Percentiles rank a stretch among this genome's conserved stretches.
phyloP scores from a whole-genome alignment of 1,284 basidiomycete species.

The Lentinula novae-zelandiae region DNA sequence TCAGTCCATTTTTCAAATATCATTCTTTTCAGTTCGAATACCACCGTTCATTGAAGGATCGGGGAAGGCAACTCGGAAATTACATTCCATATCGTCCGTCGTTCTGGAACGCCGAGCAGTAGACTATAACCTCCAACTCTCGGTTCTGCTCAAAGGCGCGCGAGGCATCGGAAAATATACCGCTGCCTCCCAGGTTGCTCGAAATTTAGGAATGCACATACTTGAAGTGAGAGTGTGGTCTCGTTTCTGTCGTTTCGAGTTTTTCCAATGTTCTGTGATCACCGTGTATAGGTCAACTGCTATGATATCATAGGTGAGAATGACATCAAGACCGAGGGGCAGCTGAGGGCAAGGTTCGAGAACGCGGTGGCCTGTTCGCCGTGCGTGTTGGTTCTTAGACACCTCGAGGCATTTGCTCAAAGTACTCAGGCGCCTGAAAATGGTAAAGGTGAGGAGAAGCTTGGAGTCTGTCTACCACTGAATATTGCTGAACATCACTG shows the following conservation, averaged over 20 bases:
- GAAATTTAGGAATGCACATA: conserved; percentile 70
- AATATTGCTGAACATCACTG: background rate
- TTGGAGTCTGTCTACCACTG: background rate
- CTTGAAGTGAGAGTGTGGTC: conserved; percentile 56
- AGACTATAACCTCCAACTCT: conserved; percentile 58
- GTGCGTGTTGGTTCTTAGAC: conserved; percentile 79
- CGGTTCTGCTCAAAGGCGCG: conserved; percentile 72
- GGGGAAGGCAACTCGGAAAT: conserved; percentile 36
- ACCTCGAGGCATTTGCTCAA: conserved; percentile 81
- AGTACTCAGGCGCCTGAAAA: conserved; percentile 65
- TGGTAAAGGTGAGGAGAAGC: conserved; percentile 55
- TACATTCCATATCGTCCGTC: conserved; percentile 53
- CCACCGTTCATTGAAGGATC: conserved; percentile 23
- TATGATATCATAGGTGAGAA: conserved; percentile 84
- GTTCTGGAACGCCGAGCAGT: conserved; percentile 50
- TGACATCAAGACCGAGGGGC: conserved; percentile 76
- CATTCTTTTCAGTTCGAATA: background rate
- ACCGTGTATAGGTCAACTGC: conserved; percentile 71
- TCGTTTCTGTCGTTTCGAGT: background rate
- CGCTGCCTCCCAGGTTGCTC: conserved; percentile 52
- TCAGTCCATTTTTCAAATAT: background rate
- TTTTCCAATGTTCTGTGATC: background rate
- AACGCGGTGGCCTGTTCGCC: conserved; percentile 81
- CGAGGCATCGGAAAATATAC: conserved; percentile 77
- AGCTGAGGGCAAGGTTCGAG: conserved; percentile 75